Evolutionary conservation across 331 rosid species (phyloP).

Genomic region (Erythrophleum ivorense): DNA sequence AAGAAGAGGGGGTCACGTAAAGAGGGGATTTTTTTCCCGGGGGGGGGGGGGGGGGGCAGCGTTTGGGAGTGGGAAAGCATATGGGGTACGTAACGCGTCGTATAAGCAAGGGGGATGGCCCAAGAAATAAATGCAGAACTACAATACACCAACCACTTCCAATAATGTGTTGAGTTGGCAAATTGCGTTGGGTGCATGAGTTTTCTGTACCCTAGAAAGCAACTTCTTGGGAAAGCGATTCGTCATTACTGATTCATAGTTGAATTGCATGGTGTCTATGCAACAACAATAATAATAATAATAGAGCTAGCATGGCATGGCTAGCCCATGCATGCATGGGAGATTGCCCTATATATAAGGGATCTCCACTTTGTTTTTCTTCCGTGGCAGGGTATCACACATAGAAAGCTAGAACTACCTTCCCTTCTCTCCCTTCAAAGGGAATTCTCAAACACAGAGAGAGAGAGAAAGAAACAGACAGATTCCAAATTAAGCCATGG

Average conservation of each 20-base stretch:
- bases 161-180: conserved; percentile 55
- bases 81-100: conserved; percentile 47
- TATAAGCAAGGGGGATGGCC: conserved; percentile 39
- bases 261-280: conserved; percentile 51
- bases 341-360: conserved; percentile 51
- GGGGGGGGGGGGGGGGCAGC: conserved; percentile 3
- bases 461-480: not conserved
- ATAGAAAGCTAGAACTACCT: conserved; percentile 16
- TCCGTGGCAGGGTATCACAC: conserved; percentile 39
- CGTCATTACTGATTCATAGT: conserved; percentile 25
- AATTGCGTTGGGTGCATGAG: conserved; percentile 38
- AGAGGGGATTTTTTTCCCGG: conserved; percentile 17
- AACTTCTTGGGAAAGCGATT: conserved; percentile 40
- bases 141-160: conserved; percentile 34
- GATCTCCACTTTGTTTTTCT: not conserved
- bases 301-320: not conserved
- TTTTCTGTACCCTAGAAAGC: conserved; percentile 47
- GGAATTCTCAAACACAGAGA: conserved; percentile 27
- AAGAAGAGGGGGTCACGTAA: conserved; percentile 28
- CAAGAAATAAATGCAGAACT: conserved; percentile 36
- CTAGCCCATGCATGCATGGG: conserved; percentile 14
- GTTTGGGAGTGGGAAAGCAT: conserved; percentile 33
- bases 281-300: conserved; percentile 30
- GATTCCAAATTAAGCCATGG: conserved; percentile 36
- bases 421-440: conserved; percentile 40